A percentile compares a stretch with the other conserved stretches of the same genome.
phyloP scores from a whole-genome alignment of 140 eudicot species.

The Erigeron philadelphicus region DNA sequence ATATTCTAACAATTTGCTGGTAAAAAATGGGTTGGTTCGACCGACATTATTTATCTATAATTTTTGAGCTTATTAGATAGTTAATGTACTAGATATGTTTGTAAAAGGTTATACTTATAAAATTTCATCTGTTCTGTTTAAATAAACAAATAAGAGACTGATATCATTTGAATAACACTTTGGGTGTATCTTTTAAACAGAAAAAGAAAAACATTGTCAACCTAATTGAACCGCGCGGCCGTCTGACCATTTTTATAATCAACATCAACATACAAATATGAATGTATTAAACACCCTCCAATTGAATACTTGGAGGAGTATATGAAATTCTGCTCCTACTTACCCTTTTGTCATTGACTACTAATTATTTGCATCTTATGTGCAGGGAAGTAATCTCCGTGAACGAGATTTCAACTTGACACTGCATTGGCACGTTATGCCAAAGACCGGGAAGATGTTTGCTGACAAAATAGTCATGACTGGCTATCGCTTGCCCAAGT shows the following conservation, averaged over 20 bases:
- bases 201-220: no score
- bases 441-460: constrained; percentile 91
- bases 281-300: background rate
- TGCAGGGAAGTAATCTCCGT: constrained; percentile 72
- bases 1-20: no score
- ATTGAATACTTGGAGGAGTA: background rate
- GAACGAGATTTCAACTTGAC: constrained; percentile 75
- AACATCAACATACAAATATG: background rate
- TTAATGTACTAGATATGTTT: no score
- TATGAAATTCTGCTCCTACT: background rate
- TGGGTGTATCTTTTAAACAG: no score
- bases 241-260: background rate
- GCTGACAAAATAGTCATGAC: constrained; percentile 66
- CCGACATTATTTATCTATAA: no score
- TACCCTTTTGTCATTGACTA: background rate
- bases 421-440: constrained; percentile 95
- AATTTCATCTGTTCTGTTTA: no score
- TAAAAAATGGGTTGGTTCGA: no score
- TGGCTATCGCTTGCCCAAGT: constrained; percentile 60
- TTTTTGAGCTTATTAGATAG: no score
- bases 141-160: no score
- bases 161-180: no score
- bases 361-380: background rate
- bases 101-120: no score
- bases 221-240: no score